Base-by-base conservation (phyloP, 352 stramenopile genomes). In the Phytopythium chamaehyphon region DNA sequence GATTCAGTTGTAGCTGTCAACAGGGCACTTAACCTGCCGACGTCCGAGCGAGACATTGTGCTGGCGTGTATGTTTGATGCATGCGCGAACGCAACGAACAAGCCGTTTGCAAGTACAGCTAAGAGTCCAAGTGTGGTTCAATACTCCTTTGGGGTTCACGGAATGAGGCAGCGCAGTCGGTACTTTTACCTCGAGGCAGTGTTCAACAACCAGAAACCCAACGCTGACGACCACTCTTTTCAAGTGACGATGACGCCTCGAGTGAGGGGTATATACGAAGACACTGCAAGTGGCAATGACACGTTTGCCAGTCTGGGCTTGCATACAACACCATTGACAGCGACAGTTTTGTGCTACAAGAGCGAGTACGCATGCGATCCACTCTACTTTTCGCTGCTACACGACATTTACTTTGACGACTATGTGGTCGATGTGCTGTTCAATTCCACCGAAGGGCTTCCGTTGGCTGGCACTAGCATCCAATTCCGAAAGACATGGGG, bases 111-210 rank as follows among this genome's bases (percentile, higher is more conserved):
- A 24, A 73, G 53, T 23, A 59, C 61, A n/a, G 49, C 59, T 7
- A 45, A 71, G 39, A 48, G 65, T 18, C 57, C 83, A 19, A 62
- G 65, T 7, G 61, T 80, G 1, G 70, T 62, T 6, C 72, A 82
- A 40, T 86, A 83, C 47, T 68, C 71, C 37, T 86, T 86, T 43
- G 67, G 57, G 6, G 54, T 86, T n/a, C 72, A 83, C 28, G 68
- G 65, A 1, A 63, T 86, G 37, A 61, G 62, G 18, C 69, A 79
- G 33, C 62, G 48, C n/a, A 82, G 78, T 31, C 72, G 72, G 19
- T 86, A 86, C 59, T 86, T 86, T 42, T 86, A 86, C 54, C 49
- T 86, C 11, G 58, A 75, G 19, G 68, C 74, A 12, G 38, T 64
- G 9, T 82, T 86, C 40, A 69, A 69, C 14, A 86, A 83, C 39